Evolutionary conservation across 768 basidiomycete species (phyloP).

Genomic region (Clitopilus passeckerianus): DNA sequence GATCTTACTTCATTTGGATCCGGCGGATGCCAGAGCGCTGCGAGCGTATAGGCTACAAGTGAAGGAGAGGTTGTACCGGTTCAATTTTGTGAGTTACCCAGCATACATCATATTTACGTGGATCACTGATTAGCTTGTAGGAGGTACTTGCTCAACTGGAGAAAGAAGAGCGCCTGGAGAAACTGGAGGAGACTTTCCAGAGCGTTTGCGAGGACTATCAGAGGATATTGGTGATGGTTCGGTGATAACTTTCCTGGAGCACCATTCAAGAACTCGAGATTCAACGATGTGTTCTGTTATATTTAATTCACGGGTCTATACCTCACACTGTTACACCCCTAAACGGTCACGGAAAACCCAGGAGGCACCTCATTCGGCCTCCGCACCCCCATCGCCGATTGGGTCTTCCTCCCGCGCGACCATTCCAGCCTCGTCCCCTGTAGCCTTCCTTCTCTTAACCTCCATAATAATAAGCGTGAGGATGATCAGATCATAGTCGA

Average conservation of each 20-base stretch:
- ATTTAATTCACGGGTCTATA: too few relatives aligned
- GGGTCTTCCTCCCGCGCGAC: slow-evolving; percentile 30
- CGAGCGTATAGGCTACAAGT: slow-evolving; percentile 83
- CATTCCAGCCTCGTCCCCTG: slow-evolving; percentile 22
- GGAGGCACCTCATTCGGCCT: slow-evolving; percentile 4
- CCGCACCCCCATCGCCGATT: slow-evolving; percentile 31
- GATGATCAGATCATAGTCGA: slow-evolving; percentile 49
- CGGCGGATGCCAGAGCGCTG: slow-evolving; percentile 44
- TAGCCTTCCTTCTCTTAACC: slow-evolving; percentile 42
- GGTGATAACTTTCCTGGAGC: slow-evolving; percentile 10
- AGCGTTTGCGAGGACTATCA: slow-evolving; percentile 81
- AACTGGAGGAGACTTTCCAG: slow-evolving; percentile 91
- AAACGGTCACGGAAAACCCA: neutral
- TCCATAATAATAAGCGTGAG: slow-evolving; percentile 54
- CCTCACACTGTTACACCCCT: too few relatives aligned
- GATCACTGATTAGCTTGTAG: slow-evolving; percentile 29
- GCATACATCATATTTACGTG: slow-evolving; percentile 20
- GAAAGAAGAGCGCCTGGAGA: slow-evolving; percentile 80
- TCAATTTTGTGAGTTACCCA: slow-evolving; percentile 69
- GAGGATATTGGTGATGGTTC: slow-evolving; percentile 63
- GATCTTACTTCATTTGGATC: slow-evolving; percentile 66
- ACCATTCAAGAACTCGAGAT: too few relatives aligned
- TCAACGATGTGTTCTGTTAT: too few relatives aligned
- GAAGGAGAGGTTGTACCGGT: slow-evolving; percentile 91
- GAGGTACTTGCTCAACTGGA: slow-evolving; percentile 87